A percentile compares a stretch with the other conserved stretches of the same genome.
Evolutionary conservation across 164 flowering plant species (phyloP).

Genomic region (Aristolochia fimbriata): DNA sequence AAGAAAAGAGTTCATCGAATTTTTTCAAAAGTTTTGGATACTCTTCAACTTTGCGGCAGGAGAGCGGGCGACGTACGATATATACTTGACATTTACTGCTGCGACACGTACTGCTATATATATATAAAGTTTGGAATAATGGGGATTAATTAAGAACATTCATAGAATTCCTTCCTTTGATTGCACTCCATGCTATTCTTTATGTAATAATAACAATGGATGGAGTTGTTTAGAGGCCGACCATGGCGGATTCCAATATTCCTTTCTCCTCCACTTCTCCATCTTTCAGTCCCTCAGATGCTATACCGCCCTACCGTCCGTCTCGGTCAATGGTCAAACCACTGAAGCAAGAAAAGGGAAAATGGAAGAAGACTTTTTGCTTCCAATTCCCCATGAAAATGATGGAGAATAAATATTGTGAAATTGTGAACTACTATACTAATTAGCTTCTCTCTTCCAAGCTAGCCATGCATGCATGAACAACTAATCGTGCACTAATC

Average conservation of each 20-base stretch:
- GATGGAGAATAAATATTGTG: neutral
- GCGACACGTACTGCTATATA: no score
- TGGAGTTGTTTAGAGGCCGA: conserved; percentile 1
- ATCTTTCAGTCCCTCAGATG: neutral
- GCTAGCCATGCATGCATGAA: no score
- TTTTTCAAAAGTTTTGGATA: no score
- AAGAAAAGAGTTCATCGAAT: no score
- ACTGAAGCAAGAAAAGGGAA: neutral
- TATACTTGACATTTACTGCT: no score
- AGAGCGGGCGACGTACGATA: no score
- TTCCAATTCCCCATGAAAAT: neutral
- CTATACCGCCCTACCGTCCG: neutral
- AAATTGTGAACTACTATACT: no score
- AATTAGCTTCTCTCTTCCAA: no score
- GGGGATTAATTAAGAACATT: neutral
- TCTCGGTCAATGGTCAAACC: conserved; percentile 1
- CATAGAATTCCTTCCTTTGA: conserved; percentile 1
- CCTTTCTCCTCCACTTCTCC: neutral
- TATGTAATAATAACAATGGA: neutral
- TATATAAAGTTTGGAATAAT: no score
- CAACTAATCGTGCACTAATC: no score
- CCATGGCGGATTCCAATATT: conserved; percentile 4
- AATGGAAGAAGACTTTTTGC: neutral
- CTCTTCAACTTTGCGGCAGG: no score
- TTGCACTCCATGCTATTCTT: neutral